Percentiles rank a stretch among this genome's conserved stretches.
phyloP scores from a whole-genome alignment of 331 rosid genomes.

The Cucumis variabilis region DNA sequence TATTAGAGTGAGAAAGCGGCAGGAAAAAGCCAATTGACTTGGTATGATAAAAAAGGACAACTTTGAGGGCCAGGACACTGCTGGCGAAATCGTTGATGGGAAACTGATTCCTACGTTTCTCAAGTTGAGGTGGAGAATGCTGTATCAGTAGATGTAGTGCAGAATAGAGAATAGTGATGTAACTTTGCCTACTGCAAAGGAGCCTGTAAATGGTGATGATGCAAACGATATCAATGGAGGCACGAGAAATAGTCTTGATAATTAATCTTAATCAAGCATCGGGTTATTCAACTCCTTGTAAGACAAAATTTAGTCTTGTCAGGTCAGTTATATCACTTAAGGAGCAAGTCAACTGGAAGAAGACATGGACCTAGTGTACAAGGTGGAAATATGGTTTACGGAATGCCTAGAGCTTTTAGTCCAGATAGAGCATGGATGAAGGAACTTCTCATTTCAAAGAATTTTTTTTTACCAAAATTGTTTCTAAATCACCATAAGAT shows the following conservation, averaged over 20 bases:
- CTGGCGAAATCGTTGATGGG: constrained; percentile 32
- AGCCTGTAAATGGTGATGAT: constrained; percentile 55
- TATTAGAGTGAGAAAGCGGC: constrained; percentile 22
- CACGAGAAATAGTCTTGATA: constrained; percentile 59
- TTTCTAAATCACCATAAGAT: constrained; percentile 77
- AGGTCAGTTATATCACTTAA: constrained; percentile 56
- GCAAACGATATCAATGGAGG: constrained; percentile 52
- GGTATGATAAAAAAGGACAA: not conserved
- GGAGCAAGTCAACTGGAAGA: constrained; percentile 79
- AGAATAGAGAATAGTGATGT: constrained; percentile 27
- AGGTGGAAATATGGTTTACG: constrained; percentile 60
- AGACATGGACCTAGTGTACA: constrained; percentile 43
- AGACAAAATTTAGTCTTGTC: constrained; percentile 57
- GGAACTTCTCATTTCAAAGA: constrained; percentile 6
- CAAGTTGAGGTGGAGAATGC: constrained; percentile 51
- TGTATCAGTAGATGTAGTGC: constrained; percentile 48
- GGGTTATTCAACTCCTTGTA: constrained; percentile 52
- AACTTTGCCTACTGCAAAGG: constrained; percentile 40
- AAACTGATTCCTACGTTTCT: constrained; percentile 37
- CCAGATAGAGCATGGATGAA: constrained; percentile 64
- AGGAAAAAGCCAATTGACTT: no score
- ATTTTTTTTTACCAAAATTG: constrained; percentile 55
- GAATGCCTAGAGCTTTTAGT: constrained; percentile 65
- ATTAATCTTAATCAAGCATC: constrained; percentile 60
- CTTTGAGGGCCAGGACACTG: constrained; percentile 35